Evolutionary conservation across 352 stramenopile genomes (phyloP).

Genomic region (Phytophthora pluvialis): DNA sequence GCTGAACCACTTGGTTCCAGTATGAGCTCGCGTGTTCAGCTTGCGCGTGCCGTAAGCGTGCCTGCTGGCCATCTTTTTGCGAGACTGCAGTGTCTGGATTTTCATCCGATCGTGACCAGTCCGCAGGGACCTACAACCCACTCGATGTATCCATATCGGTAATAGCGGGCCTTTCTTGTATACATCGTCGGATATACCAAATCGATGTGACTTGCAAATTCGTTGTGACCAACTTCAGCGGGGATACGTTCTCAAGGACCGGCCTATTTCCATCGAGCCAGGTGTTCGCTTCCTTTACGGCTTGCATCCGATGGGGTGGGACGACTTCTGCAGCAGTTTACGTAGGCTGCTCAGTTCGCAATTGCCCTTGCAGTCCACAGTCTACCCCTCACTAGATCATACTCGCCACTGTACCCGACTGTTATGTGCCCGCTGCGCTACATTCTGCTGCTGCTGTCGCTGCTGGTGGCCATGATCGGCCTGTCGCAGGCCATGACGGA

Average conservation of each 20-base stretch:
- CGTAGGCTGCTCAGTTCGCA: slow-evolving; percentile 30
- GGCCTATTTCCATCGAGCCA: slow-evolving; percentile 30
- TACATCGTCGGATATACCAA: neutral
- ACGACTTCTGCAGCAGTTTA: slow-evolving; percentile 28
- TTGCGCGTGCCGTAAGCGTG: slow-evolving; percentile 20
- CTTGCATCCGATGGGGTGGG: slow-evolving; percentile 19
- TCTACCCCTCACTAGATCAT: no score
- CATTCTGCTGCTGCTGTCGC: slow-evolving; percentile 84
- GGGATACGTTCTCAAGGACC: neutral
- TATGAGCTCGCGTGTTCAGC: slow-evolving; percentile 17
- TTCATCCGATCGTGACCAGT: slow-evolving; percentile 29
- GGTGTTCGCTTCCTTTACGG: slow-evolving; percentile 34
- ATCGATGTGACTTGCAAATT: neutral
- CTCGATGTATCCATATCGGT: neutral
- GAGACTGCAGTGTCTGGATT: slow-evolving; percentile 26
- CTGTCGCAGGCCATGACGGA: slow-evolving; percentile 81
- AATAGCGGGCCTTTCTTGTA: neutral
- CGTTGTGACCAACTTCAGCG: neutral
- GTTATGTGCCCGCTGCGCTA: slow-evolving; percentile 87
- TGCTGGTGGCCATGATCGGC: slow-evolving; percentile 86
- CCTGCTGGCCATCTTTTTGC: slow-evolving; percentile 15
- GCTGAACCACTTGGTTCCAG: slow-evolving; percentile 9
- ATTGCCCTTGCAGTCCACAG: slow-evolving; percentile 22
- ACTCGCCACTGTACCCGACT: neutral
- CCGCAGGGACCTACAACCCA: slow-evolving; percentile 1